Base-by-base conservation (phyloP, 129 eudicot genomes). In the Pittosporum tobira region DNA sequence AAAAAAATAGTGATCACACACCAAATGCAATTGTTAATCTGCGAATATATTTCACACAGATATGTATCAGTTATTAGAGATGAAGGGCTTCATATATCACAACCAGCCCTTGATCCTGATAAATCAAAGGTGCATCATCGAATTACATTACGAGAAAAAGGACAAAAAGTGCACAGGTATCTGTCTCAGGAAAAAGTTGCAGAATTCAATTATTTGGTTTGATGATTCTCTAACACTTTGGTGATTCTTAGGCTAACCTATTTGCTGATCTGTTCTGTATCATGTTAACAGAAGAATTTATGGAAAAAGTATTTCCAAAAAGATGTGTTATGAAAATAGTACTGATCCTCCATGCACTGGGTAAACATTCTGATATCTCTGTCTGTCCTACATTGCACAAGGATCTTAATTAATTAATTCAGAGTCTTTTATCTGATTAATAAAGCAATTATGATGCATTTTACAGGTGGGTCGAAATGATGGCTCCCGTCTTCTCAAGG, bases 401-500 rank as follows among this genome's bases (percentile, higher is more conserved):
- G 9, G 1, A 48, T 27, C 3, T 40, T 67, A 23, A 42, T 50
- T 29, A 53, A 21, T 36, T 38, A 12, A 30, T 12, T 20, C 14
- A 26, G 21, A 12, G 12, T 36, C 54, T 1, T 66, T 26, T 19
- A 57, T 43, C 37, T 63, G 2, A 26, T 27, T 1, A 49, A 9
- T n/a, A n/a, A 46, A 46, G 30, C 34, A 34, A 26, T 44, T 51
- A 40, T 25, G 54, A 44, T 43, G 43, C 29, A 43, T 38, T 29
- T 53, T 27, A 29, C 78, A 88, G 96, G 77, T 88, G 82, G 79
- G 94, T 88, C 42, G 94, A 87, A 70, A 82, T 82, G 85, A 90
- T 90, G 97, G 97, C 97, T 67, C 95, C 97, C 9, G 97, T 90
- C 11, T 90, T 90, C 73, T 90, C 97, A 27, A 75, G 71, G 53